phyloP scores from a whole-genome alignment of 2,329 filamentous ascomycete genomes.

The Cladosporium sp. region DNA sequence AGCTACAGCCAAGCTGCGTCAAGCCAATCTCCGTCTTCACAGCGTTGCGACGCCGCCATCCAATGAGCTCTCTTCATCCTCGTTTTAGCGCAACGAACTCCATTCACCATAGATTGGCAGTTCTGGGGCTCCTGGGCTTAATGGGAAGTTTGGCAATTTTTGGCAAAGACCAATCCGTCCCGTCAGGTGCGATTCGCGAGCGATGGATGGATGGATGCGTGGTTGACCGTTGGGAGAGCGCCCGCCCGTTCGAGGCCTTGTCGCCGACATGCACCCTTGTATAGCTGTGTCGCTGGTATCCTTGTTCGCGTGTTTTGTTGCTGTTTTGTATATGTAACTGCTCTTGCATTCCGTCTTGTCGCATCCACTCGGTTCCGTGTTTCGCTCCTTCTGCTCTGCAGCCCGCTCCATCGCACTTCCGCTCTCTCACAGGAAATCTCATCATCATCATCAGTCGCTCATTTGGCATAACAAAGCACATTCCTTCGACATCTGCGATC shows the following conservation, averaged over 20 bases:
- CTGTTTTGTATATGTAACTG: not conserved
- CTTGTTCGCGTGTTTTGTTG: not conserved
- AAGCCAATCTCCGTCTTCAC: slow-evolving; percentile 17
- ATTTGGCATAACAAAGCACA: slow-evolving; percentile 8
- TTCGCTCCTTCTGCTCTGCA: not conserved
- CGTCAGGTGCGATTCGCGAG: slow-evolving; percentile 12
- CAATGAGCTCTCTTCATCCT: not conserved
- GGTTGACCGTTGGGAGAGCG: slow-evolving; percentile 2
- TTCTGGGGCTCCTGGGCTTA: not conserved
- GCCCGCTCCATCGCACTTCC: slow-evolving; percentile 18
- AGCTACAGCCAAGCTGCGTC: slow-evolving; percentile 11
- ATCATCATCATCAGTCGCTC: slow-evolving; percentile 5
- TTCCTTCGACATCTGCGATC: slow-evolving; percentile 4
- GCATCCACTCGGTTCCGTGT: slow-evolving; percentile 1
- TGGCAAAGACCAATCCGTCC: slow-evolving; percentile 5
- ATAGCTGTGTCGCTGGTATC: not conserved
- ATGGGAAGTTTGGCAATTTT: not conserved
- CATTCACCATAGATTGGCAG: slow-evolving; percentile 7
- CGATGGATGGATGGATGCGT: not conserved
- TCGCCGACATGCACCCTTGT: slow-evolving; percentile 3
- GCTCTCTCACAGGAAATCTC: not conserved
- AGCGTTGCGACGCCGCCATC: not conserved
- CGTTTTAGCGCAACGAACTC: slow-evolving; percentile 10
- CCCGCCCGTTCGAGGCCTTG: slow-evolving; percentile 4
- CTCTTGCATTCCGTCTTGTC: not conserved